Evolutionary conservation across 1,139 yeast species (phyloP).

Genomic region (Candida labiduridarum): DNA sequence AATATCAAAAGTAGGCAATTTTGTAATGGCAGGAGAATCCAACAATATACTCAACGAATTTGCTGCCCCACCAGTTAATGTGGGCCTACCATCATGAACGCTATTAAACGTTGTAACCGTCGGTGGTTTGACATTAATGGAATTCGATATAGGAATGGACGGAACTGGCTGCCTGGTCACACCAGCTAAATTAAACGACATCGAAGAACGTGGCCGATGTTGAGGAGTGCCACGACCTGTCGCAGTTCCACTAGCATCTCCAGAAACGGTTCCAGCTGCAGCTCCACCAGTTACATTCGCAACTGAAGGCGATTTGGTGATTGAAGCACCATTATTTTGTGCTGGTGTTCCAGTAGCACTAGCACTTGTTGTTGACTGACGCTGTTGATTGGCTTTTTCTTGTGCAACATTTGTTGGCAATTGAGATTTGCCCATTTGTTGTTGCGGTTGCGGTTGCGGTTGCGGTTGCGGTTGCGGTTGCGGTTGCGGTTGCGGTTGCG

Average conservation of each 20-base stretch:
- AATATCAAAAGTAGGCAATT: constrained; percentile 80
- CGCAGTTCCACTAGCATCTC: constrained; percentile 4
- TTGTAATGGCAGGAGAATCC: constrained; percentile 74
- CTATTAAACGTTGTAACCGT: constrained; percentile 61
- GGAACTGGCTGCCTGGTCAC: constrained; percentile 70
- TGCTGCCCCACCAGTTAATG: constrained; percentile 85
- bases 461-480: too few relatives aligned
- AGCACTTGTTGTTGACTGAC: constrained; percentile 12
- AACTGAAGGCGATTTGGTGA: constrained; percentile 5
- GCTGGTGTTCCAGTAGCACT: constrained; percentile 8
- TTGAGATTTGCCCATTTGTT: constrained; percentile 11
- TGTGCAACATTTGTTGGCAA: constrained; percentile 7
- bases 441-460: constrained; percentile 10
- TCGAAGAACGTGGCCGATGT: constrained; percentile 12
- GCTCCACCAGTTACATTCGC: constrained; percentile 7
- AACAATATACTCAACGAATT: constrained; percentile 58
- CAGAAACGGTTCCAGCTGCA: constrained; percentile 9
- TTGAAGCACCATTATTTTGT: constrained; percentile 1
- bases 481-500: constrained; percentile 7
- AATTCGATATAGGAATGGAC: constrained; percentile 71
- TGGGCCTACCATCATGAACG: constrained; percentile 61
- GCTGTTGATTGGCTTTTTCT: constrained; percentile 6
- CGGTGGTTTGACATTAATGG: constrained; percentile 65
- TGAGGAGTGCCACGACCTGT: constrained; percentile 12
- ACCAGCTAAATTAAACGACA: constrained; percentile 31